phyloP scores from a whole-genome alignment of 805 yeast species.

The Barnettozyma siamensis region DNA sequence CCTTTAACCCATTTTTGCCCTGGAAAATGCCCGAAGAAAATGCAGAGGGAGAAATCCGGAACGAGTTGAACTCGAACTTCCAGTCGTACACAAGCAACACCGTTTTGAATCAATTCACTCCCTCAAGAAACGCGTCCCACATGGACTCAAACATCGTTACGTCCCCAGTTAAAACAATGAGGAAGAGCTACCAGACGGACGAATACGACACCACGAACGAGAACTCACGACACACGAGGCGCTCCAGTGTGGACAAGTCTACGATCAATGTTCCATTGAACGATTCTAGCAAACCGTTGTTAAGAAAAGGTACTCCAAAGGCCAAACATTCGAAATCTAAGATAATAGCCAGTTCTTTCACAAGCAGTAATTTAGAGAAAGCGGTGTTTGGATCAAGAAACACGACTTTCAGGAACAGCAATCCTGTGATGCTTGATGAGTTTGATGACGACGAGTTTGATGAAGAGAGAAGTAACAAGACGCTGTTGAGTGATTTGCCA shows the following conservation, averaged over 20 bases:
- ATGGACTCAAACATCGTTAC: constrained; percentile 20
- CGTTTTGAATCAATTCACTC: constrained; percentile 20
- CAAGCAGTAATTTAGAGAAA: constrained; percentile 3
- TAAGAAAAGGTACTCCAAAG: constrained; percentile 23
- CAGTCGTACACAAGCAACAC: constrained; percentile 18
- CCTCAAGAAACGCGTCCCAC: constrained; percentile 9
- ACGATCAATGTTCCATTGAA: constrained; percentile 16
- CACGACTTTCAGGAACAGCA: background rate
- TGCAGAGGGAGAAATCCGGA: constrained; percentile 7
- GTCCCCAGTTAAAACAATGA: constrained; percentile 21
- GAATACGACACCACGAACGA: constrained; percentile 13
- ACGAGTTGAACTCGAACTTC: constrained; percentile 10
- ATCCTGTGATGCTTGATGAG: constrained; percentile 1
- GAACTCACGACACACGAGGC: constrained; percentile 2
- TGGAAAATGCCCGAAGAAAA: constrained; percentile 1
- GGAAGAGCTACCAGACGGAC: constrained; percentile 10
- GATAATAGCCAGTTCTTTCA: constrained; percentile 8
- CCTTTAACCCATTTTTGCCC: too few species aligned
- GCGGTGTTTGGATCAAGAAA: constrained; percentile 5
- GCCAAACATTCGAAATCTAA: background rate
- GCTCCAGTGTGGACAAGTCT: constrained; percentile 1
- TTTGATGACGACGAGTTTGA: constrained; percentile 6
- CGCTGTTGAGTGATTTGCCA: constrained; percentile 19
- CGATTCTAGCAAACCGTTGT: constrained; percentile 17
- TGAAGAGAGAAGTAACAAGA: constrained; percentile 11